A percentile compares a stretch with the other conserved stretches of the same genome.
Evolutionary conservation across 306 rosid genomes (phyloP).

Genomic region (Castanospermum australe): DNA sequence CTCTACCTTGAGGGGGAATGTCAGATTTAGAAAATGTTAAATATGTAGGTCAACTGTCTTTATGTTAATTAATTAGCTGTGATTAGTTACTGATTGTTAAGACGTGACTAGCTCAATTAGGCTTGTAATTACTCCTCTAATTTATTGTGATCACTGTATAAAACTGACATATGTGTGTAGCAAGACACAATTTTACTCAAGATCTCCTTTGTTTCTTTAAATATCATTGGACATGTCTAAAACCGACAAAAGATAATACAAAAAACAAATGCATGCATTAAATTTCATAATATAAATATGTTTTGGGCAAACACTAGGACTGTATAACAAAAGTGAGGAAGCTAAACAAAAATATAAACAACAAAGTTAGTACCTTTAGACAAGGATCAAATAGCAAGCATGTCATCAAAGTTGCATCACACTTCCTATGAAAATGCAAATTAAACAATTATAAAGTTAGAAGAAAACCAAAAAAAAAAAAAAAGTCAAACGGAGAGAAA

Average conservation of each 20-base stretch:
- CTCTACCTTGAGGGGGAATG: no score
- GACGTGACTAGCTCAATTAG: no score
- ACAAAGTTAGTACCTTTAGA: constrained; percentile 61
- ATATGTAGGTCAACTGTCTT: no score
- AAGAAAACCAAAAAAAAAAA: constrained; percentile 14
- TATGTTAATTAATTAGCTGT: no score
- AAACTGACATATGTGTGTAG: no score
- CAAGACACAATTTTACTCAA: no score
- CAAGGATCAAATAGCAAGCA: constrained; percentile 88
- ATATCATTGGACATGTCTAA: not conserved
- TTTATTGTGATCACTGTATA: no score
- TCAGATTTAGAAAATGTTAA: no score
- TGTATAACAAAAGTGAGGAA: not conserved
- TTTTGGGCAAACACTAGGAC: not conserved
- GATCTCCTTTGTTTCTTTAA: no score
- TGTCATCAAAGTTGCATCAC: constrained; percentile 85
- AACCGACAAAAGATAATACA: not conserved
- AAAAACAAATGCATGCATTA: not conserved
- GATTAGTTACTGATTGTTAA: no score
- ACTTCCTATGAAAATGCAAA: constrained; percentile 58
- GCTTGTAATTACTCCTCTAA: no score
- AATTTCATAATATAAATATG: constrained; percentile 10
- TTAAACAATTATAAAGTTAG: constrained; percentile 13
- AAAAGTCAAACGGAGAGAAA: constrained; percentile 23
- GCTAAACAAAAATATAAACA: constrained; percentile 21